Evolutionary conservation across 192 early-diverging fungal species (phyloP).

Genomic region (Coemansia sp.): DNA sequence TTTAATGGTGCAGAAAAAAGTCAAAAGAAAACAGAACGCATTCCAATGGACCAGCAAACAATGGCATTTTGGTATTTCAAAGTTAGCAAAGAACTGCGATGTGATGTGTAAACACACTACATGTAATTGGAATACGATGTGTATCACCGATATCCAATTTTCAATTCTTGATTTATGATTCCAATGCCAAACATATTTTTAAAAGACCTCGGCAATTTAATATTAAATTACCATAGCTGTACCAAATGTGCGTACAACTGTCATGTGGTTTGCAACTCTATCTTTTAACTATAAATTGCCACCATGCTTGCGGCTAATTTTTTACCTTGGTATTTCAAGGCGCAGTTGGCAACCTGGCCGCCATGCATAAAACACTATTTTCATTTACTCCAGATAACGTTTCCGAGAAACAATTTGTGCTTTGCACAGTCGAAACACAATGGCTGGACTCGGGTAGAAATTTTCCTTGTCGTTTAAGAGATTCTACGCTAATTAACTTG

Average conservation of each 20-base stretch:
- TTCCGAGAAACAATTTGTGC: neutral
- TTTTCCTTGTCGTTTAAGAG: neutral
- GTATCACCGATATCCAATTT: neutral
- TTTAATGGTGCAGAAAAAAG: neutral
- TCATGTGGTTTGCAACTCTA: too few relatives aligned
- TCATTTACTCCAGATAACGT: too few relatives aligned
- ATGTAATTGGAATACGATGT: neutral
- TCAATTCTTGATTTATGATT: neutral
- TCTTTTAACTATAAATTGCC: too few relatives aligned
- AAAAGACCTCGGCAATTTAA: neutral
- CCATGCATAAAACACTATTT: constrained; percentile 9
- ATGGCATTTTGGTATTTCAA: neutral
- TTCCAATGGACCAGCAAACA: neutral
- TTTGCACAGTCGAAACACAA: neutral
- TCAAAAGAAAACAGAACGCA: neutral
- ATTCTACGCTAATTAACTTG: neutral
- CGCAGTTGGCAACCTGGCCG: constrained; percentile 2
- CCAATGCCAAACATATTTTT: neutral
- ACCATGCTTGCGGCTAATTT: neutral
- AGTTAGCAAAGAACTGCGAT: neutral
- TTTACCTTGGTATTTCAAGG: neutral
- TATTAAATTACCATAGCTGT: too few relatives aligned
- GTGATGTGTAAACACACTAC: neutral
- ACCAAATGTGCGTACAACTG: too few relatives aligned
- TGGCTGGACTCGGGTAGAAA: too few relatives aligned